Evolutionary conservation across 2,329 filamentous ascomycete genomes (phyloP), one percentile per base, ranked within the genome.

Genomic region (Penicillium crustosum): DNA sequence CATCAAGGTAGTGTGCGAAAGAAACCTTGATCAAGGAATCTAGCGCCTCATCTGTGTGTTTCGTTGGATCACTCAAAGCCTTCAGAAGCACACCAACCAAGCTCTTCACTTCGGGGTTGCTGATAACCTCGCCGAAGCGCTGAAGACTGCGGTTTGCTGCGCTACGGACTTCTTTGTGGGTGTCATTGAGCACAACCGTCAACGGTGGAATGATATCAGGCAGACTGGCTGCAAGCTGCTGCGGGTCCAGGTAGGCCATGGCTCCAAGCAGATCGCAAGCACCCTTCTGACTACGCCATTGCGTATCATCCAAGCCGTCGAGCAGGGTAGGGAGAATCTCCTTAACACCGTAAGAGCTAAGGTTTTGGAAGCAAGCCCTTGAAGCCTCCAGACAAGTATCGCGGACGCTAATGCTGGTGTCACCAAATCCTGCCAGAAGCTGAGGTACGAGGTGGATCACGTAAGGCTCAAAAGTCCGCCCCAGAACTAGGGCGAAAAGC

Each of bases 281-380:
- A 66, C 95, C 94, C 79, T 96, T 96, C 78, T 99, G 97, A 78
- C 92, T 97, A 70, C 94, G 89, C 94, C 94, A 99, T 74, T 97
- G 93, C 53, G 90, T 86, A 63, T 99, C 94, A 63, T 97, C 93
- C 10, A 99, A 85, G 57, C 95, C 94, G 63, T 94, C 88, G 2
- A 99, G 83, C 8, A 99, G 83, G 13, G 90, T 96, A 4, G 94
- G 94, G 63, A 99, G 81, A 62, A 99, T 93, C 70, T 94, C 85
- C 78, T 96, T 96, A 58, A 99, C 95, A 74, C 94, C 94, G 68
- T 90, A 99, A 0, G 94, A 97, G 76, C 92, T 97, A 55, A 99
- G 79, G 66, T 88, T 93, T 6, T 91, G 88, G 75, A 99, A 99
- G 74, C 91, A 97, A 12, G 92, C 89, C 78, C 97, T 97, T 49